These are phyloP conservation scores for Stephanodiscus minutulus DNA, from an alignment of 108 stramenopile genomes.

Conservation along the genomic window DNA sequence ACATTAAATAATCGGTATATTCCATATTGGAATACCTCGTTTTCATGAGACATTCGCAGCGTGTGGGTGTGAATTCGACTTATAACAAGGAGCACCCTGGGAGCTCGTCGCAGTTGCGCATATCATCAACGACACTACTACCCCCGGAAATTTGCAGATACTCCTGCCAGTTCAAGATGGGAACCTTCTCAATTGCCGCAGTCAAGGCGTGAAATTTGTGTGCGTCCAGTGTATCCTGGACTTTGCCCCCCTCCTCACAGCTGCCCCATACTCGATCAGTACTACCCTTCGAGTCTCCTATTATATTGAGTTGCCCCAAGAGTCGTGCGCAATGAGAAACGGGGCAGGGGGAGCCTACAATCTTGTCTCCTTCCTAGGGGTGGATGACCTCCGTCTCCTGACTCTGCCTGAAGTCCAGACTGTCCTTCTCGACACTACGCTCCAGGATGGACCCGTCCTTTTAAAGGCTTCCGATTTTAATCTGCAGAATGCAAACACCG, in stretches of 20 bases:
- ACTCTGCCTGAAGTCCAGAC: not conserved
- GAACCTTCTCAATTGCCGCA: not conserved
- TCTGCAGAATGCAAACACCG: not conserved
- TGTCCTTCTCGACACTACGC: not conserved
- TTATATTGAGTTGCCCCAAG: not conserved
- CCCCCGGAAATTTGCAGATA: not conserved
- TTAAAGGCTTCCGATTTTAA: not conserved
- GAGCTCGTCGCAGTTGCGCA: no score
- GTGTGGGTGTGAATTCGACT: no score
- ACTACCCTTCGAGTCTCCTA: not conserved
- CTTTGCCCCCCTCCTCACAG: not conserved
- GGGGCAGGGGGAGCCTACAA: not conserved
- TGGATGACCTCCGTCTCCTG: not conserved
- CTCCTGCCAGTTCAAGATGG: not conserved
- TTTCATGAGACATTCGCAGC: no score
- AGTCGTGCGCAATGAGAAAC: not conserved
- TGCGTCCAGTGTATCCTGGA: not conserved
- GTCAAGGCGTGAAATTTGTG: not conserved
- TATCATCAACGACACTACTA: no score
- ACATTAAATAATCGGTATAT: no score
- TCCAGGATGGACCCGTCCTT: not conserved
- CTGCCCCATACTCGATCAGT: not conserved
- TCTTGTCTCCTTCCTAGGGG: not conserved
- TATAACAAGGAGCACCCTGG: no score
- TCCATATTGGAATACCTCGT: no score